Conservation (phyloP, 495 filamentous ascomycete species). For the Aspergillus campestris region DNA sequence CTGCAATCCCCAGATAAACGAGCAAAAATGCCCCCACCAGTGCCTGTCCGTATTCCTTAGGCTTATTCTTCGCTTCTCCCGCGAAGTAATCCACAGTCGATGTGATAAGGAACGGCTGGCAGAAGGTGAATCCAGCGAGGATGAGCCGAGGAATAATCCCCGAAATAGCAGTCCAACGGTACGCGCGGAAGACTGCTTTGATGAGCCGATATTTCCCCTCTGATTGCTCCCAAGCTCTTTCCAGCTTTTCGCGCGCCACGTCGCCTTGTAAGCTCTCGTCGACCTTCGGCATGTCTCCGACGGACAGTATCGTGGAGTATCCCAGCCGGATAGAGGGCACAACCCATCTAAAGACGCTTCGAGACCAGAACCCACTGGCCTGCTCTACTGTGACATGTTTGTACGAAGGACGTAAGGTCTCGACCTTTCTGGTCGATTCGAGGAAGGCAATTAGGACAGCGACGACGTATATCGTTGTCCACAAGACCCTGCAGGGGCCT, state of each 20-base stretch:
- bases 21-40: conserved; percentile 48
- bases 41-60: conserved; percentile 40
- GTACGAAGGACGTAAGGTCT: conserved; percentile 12
- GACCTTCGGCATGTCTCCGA: conserved; percentile 20
- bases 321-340: conserved; percentile 21
- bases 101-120: conserved; percentile 52
- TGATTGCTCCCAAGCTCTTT: neutral
- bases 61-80: conserved; percentile 13
- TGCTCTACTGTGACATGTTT: conserved; percentile 15
- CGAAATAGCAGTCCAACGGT: conserved; percentile 21
- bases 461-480: conserved; percentile 10
- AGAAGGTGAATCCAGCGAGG: conserved; percentile 46
- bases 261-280: neutral
- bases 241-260: neutral
- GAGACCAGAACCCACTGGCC: conserved; percentile 19
- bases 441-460: conserved; percentile 7
- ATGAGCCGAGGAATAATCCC: conserved; percentile 40
- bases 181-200: conserved; percentile 11
- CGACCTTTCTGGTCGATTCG: conserved; percentile 20
- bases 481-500: conserved; percentile 4
- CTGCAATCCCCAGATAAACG: conserved; percentile 49
- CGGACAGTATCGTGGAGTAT: conserved; percentile 13
- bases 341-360: conserved; percentile 26
- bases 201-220: conserved; percentile 7
- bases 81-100: conserved; percentile 29